A percentile compares a stretch with the other conserved stretches of the same genome.
These are phyloP conservation scores for Kockovaella imperatae DNA, from an alignment of 768 basidiomycete species.

Conservation along the genomic window DNA sequence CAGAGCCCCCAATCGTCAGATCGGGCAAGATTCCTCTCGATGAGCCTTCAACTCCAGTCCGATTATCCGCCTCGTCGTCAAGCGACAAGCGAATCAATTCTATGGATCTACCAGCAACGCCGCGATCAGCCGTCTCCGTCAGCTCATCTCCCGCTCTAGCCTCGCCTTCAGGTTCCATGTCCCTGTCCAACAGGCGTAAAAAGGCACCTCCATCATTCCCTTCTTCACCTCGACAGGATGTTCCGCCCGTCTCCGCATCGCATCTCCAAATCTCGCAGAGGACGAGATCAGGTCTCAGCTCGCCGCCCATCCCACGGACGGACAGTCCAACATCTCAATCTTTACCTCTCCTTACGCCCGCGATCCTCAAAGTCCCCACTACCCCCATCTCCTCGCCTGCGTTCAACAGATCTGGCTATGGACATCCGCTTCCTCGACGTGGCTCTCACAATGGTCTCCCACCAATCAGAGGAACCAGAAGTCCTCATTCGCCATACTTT, in stretches of 20 bases:
- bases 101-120: too few species aligned
- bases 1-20: too few species aligned
- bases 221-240: conserved; percentile 4
- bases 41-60: too few species aligned
- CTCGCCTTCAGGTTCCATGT: conserved; percentile 10
- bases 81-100: too few species aligned
- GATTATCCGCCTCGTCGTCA: too few species aligned
- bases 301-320: not conserved
- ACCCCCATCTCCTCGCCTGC: conserved; percentile 9
- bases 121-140: too few species aligned
- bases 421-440: not conserved
- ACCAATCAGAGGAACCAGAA: not conserved
- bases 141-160: too few species aligned
- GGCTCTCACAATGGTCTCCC: not conserved
- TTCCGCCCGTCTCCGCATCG: not conserved
- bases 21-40: too few species aligned
- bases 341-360: conserved; percentile 1
- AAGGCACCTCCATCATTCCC: conserved; percentile 15
- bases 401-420: conserved; percentile 7
- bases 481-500: not conserved
- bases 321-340: not conserved
- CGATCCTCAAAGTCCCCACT: conserved; percentile 6
- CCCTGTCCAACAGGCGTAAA: conserved; percentile 9
- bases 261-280: not conserved
- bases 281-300: not conserved